These are phyloP conservation scores for Verbascum thapsus DNA, from an alignment of 257 asterid genomes.

Conservation along the genomic window DNA sequence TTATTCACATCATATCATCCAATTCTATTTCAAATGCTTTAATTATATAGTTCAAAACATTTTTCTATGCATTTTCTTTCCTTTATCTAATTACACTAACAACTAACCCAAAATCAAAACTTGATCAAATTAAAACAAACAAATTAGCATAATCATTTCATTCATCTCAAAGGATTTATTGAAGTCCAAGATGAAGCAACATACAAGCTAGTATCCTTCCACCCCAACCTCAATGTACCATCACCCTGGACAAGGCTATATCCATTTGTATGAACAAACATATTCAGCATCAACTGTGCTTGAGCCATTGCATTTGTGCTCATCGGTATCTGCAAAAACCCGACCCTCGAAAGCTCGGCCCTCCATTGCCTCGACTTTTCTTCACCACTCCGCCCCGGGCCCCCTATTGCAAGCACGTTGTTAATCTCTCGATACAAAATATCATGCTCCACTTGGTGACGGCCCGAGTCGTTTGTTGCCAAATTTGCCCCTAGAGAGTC, in stretches of 20 bases:
- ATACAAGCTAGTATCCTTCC: slow-evolving; percentile 80
- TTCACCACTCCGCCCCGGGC: slow-evolving; percentile 84
- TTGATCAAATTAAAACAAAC: too few relatives aligned
- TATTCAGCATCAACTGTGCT: slow-evolving; percentile 73
- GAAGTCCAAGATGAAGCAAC: slow-evolving; percentile 90
- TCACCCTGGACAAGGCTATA: slow-evolving; percentile 79
- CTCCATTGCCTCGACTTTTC: slow-evolving; percentile 80
- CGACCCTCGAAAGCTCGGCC: slow-evolving; percentile 52
- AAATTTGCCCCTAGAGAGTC: slow-evolving; percentile 69
- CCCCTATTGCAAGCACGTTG: slow-evolving; percentile 78
- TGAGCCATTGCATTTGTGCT: slow-evolving; percentile 77
- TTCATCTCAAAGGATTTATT: slow-evolving; percentile 15
- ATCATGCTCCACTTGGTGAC: slow-evolving; percentile 61
- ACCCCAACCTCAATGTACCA: slow-evolving; percentile 76
- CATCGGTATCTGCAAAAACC: slow-evolving; percentile 66
- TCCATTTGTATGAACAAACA: slow-evolving; percentile 61
- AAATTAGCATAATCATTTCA: too few relatives aligned
- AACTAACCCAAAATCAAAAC: too few relatives aligned
- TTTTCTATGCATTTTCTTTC: slow-evolving; percentile 15
- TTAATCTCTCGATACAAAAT: slow-evolving; percentile 62
- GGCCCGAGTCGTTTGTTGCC: slow-evolving; percentile 43
- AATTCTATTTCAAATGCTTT: slow-evolving; percentile 27
- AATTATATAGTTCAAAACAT: background rate
- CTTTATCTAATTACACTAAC: too few relatives aligned
- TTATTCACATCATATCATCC: slow-evolving; percentile 26